Conservation (phyloP, 2,329 filamentous ascomycete genomes). For the Cordyceps fumosorosea region DNA sequence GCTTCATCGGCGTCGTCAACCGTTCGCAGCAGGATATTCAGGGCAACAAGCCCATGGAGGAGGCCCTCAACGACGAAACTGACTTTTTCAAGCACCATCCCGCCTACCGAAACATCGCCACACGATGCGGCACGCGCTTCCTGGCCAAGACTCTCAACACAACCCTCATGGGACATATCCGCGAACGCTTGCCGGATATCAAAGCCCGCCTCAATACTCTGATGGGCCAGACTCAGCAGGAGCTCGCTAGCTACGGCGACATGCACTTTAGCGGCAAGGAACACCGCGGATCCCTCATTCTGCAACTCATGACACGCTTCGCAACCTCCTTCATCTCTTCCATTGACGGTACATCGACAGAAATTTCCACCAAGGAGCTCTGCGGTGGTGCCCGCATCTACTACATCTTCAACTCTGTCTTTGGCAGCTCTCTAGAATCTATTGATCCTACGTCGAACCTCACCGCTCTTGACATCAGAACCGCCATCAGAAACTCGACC, state of each 20-base stretch:
- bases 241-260: constrained; percentile 94
- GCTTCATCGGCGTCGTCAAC: constrained; percentile 97
- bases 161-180: constrained; percentile 93
- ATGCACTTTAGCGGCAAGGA: constrained; percentile 97
- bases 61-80: constrained; percentile 80
- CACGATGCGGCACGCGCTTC: constrained; percentile 86
- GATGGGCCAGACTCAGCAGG: constrained; percentile 99
- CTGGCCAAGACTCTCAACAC: constrained; percentile 91
- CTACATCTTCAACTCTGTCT: constrained; percentile 98
- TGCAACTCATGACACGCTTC: constrained; percentile 97
- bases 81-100: constrained; percentile 98
- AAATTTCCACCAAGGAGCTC: constrained; percentile 97
- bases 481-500: constrained; percentile 95
- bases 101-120: constrained; percentile 93
- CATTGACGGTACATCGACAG: constrained; percentile 95
- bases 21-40: constrained; percentile 97
- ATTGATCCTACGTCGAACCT: constrained; percentile 96
- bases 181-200: constrained; percentile 92
- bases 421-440: constrained; percentile 90
- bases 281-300: constrained; percentile 86
- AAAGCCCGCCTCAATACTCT: constrained; percentile 95
- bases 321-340: constrained; percentile 97
- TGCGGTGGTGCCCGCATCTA: constrained; percentile 94
- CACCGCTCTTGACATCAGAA: constrained; percentile 89
- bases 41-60: constrained; percentile 86